Evolutionary conservation across 2,329 filamentous ascomycete genomes (phyloP).

Genomic region (Penicillium sp.): DNA sequence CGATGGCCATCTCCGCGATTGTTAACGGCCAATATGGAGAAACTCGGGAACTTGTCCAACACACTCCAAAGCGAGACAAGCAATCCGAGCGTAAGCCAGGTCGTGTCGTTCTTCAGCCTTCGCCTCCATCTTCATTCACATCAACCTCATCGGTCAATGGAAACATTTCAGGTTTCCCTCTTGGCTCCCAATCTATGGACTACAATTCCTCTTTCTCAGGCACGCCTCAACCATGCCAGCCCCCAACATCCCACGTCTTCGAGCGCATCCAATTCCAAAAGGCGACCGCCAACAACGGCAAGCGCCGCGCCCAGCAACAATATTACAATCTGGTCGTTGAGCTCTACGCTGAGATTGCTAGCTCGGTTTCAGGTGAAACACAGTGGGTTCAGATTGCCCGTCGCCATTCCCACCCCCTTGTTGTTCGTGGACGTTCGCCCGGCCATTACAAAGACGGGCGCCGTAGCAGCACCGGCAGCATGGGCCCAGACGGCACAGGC

Average conservation of each 20-base stretch:
- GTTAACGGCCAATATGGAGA: conserved; percentile 75
- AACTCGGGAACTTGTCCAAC: conserved; percentile 79
- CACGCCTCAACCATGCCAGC: conserved; percentile 34
- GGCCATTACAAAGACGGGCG: conserved; percentile 75
- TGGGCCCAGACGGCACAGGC: conserved; percentile 64
- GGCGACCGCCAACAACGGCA: conserved; percentile 90
- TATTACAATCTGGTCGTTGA: conserved; percentile 91
- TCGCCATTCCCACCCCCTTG: conserved; percentile 74
- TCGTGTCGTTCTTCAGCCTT: conserved; percentile 66
- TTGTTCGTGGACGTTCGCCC: conserved; percentile 80
- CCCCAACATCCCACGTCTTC: conserved; percentile 61
- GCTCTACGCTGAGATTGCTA: conserved; percentile 68
- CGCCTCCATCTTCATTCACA: conserved; percentile 53
- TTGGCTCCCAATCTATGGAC: conserved; percentile 33
- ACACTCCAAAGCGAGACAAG: conserved; percentile 89
- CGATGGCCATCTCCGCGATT: conserved; percentile 80
- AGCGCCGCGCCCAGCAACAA: conserved; percentile 83
- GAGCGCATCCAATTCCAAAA: conserved; percentile 94
- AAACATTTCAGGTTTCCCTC: conserved; percentile 25
- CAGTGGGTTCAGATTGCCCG: conserved; percentile 70
- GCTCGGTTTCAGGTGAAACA: conserved; percentile 42
- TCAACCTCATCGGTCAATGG: conserved; percentile 24
- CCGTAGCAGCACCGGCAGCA: conserved; percentile 67
- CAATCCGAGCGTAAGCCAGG: conserved; percentile 75
- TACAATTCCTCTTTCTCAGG: conserved; percentile 34